phyloP scores from a whole-genome alignment of 2,329 filamentous ascomycete genomes.

The Calonectria naviculata region DNA sequence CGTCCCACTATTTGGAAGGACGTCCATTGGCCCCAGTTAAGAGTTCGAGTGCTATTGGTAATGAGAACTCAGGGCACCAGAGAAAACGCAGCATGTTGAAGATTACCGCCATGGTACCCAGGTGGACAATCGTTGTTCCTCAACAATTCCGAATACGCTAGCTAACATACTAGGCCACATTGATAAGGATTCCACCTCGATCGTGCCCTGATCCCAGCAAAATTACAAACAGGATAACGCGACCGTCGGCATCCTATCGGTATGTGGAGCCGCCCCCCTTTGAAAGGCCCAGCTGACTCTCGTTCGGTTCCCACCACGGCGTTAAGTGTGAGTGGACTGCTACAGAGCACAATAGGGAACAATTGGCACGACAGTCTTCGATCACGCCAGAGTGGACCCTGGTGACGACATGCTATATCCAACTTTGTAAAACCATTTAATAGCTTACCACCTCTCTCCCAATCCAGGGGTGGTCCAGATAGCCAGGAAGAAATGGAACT shows the following conservation, averaged over 20 bases:
- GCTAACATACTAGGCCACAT: neutral
- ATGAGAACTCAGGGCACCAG: neutral
- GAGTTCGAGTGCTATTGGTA: neutral
- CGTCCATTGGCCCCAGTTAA: neutral
- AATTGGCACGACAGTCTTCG: too few relatives aligned
- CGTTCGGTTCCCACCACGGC: too few relatives aligned
- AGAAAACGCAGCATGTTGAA: neutral
- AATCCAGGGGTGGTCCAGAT: neutral
- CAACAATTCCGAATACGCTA: neutral
- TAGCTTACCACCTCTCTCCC: neutral
- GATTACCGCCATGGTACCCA: neutral
- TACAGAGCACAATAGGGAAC: too few relatives aligned
- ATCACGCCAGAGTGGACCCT: neutral
- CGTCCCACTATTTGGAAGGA: neutral
- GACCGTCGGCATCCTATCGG: neutral
- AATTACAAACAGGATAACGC: neutral
- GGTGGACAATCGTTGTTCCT: neutral
- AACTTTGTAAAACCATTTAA: neutral
- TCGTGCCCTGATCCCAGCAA: neutral
- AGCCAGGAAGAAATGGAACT: neutral
- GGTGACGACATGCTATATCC: neutral
- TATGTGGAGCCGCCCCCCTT: neutral
- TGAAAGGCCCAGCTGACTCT: too few relatives aligned
- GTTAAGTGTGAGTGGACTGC: too few relatives aligned
- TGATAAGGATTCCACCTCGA: neutral